Evolutionary conservation across 257 asterid genomes (phyloP).

Genomic region (Rhazya stricta): DNA sequence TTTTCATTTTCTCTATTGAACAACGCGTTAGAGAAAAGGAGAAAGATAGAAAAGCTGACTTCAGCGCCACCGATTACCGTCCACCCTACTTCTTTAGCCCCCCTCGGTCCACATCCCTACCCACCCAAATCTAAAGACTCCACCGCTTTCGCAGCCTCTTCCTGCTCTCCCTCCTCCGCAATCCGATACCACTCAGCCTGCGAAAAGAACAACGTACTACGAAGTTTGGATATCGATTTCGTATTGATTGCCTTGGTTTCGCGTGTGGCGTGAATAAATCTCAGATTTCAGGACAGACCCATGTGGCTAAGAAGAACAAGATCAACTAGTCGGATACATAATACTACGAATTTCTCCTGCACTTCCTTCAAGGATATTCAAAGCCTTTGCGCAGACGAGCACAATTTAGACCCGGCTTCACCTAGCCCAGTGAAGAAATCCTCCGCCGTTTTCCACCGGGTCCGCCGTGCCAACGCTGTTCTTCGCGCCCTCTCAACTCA

Average conservation of each 20-base stretch:
- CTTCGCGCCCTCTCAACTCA: slow-evolving; percentile 46
- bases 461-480: slow-evolving; percentile 48
- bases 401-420: slow-evolving; percentile 14
- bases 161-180: slow-evolving; percentile 17
- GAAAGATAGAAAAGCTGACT: neutral
- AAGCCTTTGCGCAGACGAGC: slow-evolving; percentile 45
- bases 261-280: neutral
- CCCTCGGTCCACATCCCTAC: neutral
- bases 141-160: slow-evolving; percentile 37
- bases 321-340: slow-evolving; percentile 46
- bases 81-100: neutral
- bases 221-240: slow-evolving; percentile 1
- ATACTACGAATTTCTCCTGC: slow-evolving; percentile 48
- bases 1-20: no score
- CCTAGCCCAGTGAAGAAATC: slow-evolving; percentile 25
- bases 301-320: slow-evolving; percentile 80
- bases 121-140: neutral
- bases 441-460: slow-evolving; percentile 65
- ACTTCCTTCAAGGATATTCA: slow-evolving; percentile 84
- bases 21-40: neutral
- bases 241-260: neutral
- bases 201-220: neutral
- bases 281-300: slow-evolving; percentile 28
- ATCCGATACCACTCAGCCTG: slow-evolving; percentile 11
- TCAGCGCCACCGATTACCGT: slow-evolving; percentile 11